Conservation (phyloP, 73 alveolate species). For the Paramecium biaurelia region DNA sequence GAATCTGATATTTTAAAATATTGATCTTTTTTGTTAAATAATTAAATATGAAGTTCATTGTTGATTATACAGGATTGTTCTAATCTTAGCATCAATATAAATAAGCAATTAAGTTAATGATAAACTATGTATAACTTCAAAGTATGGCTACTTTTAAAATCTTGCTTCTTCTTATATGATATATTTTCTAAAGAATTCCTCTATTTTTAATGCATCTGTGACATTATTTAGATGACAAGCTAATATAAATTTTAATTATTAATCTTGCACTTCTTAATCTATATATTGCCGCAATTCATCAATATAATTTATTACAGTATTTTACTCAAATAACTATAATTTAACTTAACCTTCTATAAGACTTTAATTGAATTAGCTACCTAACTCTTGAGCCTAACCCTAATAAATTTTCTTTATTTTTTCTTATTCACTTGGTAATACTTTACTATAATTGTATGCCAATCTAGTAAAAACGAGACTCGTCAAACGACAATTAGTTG, state of each 20-base stretch:
- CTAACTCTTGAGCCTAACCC: background rate
- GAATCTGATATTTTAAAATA: background rate
- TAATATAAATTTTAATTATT: background rate
- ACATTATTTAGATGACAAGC: conserved; percentile 45
- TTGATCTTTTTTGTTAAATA: no score
- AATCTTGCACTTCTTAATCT: background rate
- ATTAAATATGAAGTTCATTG: background rate
- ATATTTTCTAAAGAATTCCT: background rate
- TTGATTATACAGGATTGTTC: background rate
- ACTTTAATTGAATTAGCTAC: background rate
- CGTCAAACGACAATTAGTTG: background rate
- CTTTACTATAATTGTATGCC: conserved; percentile 25
- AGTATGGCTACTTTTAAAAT: background rate
- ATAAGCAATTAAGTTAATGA: background rate
- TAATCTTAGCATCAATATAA: background rate
- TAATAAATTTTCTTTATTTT: conserved; percentile 4
- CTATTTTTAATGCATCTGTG: background rate
- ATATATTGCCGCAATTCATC: conserved; percentile 17
- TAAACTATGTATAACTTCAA: background rate
- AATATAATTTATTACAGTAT: background rate
- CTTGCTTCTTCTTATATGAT: background rate
- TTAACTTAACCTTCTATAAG: no score
- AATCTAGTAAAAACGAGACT: background rate
- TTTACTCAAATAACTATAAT: background rate
- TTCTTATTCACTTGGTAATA: background rate